A percentile compares a stretch with the other conserved stretches of the same genome.
These are phyloP conservation scores for Kuraishia molischiana DNA, from an alignment of 805 yeast species.

Conservation along the genomic window DNA sequence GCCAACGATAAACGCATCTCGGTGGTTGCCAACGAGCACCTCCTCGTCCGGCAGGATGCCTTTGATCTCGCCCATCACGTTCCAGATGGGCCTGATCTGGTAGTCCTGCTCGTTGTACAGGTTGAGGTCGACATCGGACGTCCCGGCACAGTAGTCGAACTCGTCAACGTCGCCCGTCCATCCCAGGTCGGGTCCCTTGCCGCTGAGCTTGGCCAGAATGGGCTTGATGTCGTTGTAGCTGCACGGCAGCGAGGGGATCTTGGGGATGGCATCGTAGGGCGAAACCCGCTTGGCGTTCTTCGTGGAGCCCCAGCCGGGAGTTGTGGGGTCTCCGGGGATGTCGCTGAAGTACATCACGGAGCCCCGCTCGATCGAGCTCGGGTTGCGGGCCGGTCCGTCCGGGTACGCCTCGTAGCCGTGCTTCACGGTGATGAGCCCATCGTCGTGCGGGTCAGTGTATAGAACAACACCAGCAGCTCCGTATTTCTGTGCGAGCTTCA, in stretches of 20 bases:
- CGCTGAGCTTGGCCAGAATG: conserved; percentile 26
- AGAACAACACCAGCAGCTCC: conserved; percentile 58
- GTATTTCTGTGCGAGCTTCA: conserved; percentile 47
- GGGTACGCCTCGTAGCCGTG: conserved; percentile 55
- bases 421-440: conserved; percentile 39
- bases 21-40: conserved; percentile 43
- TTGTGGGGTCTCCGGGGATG: conserved; percentile 71
- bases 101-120: conserved; percentile 32
- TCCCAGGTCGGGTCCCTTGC: conserved; percentile 24
- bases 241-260: conserved; percentile 44
- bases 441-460: conserved; percentile 52
- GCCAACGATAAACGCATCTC: conserved; percentile 40
- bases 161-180: conserved; percentile 30
- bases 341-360: conserved; percentile 48
- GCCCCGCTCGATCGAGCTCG: conserved; percentile 50
- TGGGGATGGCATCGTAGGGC: conserved; percentile 34
- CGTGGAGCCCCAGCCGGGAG: conserved; percentile 61
- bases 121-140: conserved; percentile 26
- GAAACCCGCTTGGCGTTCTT: conserved; percentile 25
- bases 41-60: conserved; percentile 45
- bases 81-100: conserved; percentile 31
- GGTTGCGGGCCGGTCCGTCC: conserved; percentile 56
- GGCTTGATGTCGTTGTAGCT: conserved; percentile 32
- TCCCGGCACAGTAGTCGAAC: conserved; percentile 37
- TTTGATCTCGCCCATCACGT: conserved; percentile 43